phyloP scores from a whole-genome alignment of 2,329 filamentous ascomycete species.

The Calonectria leucothoes region DNA sequence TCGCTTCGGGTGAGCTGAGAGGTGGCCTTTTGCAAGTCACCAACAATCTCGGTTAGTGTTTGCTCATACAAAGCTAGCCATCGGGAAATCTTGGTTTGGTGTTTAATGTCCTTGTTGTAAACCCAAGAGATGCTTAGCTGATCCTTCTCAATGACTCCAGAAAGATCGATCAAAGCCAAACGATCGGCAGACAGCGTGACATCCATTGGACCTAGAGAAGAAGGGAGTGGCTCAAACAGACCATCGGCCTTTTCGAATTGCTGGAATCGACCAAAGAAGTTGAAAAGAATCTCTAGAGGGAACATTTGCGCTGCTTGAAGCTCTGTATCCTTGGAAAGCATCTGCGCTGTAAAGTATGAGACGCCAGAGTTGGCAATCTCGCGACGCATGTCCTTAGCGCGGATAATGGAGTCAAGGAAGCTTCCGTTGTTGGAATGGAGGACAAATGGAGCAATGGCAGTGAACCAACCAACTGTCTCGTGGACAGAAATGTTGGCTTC shows the following conservation, averaged over 20 bases:
- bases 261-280: constrained; percentile 45
- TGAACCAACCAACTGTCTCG: background rate
- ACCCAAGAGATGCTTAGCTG: background rate
- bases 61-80: background rate
- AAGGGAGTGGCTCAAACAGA: constrained; percentile 32
- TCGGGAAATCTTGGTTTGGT: background rate
- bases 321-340: background rate
- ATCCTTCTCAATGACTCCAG: background rate
- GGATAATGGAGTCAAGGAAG: background rate
- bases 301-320: background rate
- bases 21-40: background rate
- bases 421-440: background rate
- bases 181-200: constrained; percentile 26
- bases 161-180: constrained; percentile 25
- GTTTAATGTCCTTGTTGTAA: background rate
- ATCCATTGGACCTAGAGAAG: background rate
- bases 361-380: background rate
- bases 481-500: background rate
- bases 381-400: background rate
- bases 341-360: background rate
- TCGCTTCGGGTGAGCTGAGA: background rate
- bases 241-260: constrained; percentile 43
- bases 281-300: constrained; percentile 42
- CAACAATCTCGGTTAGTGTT: background rate
- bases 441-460: background rate